Evolutionary conservation across 2,329 filamentous ascomycete species (phyloP).

Genomic region (Stachybotrys chartarum): DNA sequence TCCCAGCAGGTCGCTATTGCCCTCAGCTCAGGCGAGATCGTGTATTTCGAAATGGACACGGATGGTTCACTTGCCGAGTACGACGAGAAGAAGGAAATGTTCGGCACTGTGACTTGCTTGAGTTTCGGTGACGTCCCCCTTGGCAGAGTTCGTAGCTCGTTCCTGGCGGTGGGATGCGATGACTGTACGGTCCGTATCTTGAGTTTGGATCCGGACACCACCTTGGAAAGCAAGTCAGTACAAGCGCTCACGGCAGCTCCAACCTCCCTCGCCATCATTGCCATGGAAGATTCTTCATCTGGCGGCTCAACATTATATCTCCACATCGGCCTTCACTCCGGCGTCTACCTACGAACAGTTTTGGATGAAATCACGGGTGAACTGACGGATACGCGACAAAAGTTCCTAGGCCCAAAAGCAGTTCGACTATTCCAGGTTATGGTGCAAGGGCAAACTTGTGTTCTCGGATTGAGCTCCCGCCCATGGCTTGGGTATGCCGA

Average conservation of each 20-base stretch:
- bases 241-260: constrained; percentile 89
- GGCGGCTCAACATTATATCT: constrained; percentile 86
- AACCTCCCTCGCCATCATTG: constrained; percentile 82
- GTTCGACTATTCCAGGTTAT: constrained; percentile 89
- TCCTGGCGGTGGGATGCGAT: constrained; percentile 92
- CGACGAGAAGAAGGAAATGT: constrained; percentile 91
- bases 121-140: constrained; percentile 89
- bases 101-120: constrained; percentile 89
- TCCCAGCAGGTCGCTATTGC: constrained; percentile 89
- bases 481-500: constrained; percentile 97
- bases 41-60: constrained; percentile 95
- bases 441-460: constrained; percentile 75
- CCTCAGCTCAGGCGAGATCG: constrained; percentile 90
- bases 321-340: constrained; percentile 92
- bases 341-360: constrained; percentile 91
- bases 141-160: constrained; percentile 81
- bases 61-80: constrained; percentile 91
- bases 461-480: constrained; percentile 83
- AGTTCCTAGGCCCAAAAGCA: constrained; percentile 86
- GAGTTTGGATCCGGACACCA: constrained; percentile 83
- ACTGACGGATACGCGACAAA: constrained; percentile 86
- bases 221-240: constrained; percentile 87
- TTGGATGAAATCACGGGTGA: constrained; percentile 94
- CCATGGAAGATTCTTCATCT: constrained; percentile 89
- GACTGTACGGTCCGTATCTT: constrained; percentile 93